Evolutionary conservation across 345 rosid genomes (phyloP).

Genomic region (Acer negundo): DNA sequence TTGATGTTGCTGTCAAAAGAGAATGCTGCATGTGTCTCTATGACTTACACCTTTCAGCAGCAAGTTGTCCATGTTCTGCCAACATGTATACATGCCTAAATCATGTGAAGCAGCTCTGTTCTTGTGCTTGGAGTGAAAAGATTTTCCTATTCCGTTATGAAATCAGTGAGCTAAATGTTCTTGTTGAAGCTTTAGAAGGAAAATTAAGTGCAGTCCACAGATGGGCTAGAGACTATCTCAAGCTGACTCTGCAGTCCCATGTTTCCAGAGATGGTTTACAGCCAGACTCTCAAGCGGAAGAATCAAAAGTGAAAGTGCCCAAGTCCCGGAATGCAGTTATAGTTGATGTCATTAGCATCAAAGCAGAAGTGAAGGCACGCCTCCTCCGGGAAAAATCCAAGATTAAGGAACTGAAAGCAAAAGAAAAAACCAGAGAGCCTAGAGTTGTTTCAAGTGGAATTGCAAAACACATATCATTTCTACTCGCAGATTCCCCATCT

Average conservation of each 20-base stretch:
- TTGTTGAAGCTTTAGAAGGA: conserved; percentile 63
- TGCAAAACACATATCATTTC: conserved; percentile 5
- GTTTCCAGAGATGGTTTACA: conserved; percentile 20
- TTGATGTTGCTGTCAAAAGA: conserved; percentile 47
- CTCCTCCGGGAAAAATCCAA: conserved; percentile 13
- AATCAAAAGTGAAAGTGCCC: conserved; percentile 21
- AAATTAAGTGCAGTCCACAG: conserved; percentile 47
- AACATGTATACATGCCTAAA: conserved; percentile 53
- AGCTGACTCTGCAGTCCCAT: conserved; percentile 25
- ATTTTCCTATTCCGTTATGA: conserved; percentile 52
- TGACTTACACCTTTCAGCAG: conserved; percentile 76
- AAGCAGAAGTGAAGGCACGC: conserved; percentile 39
- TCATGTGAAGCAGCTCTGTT: conserved; percentile 68
- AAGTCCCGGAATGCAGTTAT: conserved; percentile 7
- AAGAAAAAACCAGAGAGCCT: conserved; percentile 22
- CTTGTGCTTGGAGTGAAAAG: conserved; percentile 56
- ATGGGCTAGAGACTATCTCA: conserved; percentile 47
- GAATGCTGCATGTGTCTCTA: conserved; percentile 57
- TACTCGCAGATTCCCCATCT: not conserved
- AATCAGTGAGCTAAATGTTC: conserved; percentile 52
- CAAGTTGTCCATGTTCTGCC: conserved; percentile 51
- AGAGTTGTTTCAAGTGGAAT: not conserved
- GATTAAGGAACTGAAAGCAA: conserved; percentile 6
- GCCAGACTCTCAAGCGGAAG: conserved; percentile 4
- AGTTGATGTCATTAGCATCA: conserved; percentile 20